phyloP scores from a whole-genome alignment of 2,329 filamentous ascomycete genomes.

The Chrysoporthe deuterocubensis region DNA sequence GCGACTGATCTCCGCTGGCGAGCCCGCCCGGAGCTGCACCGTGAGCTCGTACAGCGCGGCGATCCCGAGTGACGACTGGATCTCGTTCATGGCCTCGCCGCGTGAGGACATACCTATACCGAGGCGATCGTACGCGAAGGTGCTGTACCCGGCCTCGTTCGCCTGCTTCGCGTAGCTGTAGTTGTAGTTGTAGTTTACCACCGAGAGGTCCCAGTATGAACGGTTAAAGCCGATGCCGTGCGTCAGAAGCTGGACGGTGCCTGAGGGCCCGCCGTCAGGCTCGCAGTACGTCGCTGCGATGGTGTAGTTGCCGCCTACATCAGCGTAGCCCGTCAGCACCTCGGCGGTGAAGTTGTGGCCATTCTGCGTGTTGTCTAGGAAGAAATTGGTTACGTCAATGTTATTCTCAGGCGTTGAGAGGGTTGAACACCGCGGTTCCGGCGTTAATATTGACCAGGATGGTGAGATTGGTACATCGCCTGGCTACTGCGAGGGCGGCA shows the following conservation, averaged over 20 bases:
- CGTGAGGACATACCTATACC: slow-evolving; percentile 21
- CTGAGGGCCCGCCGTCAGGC: slow-evolving; percentile 50
- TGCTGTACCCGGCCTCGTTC: slow-evolving; percentile 24
- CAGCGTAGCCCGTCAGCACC: slow-evolving; percentile 52
- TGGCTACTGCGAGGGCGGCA: slow-evolving; percentile 38
- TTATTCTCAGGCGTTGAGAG: slow-evolving; percentile 52
- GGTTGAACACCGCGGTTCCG: slow-evolving; percentile 56
- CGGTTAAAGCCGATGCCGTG: slow-evolving; percentile 61
- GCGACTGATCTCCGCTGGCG: slow-evolving; percentile 1
- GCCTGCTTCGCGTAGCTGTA: slow-evolving; percentile 22
- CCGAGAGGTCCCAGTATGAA: slow-evolving; percentile 37
- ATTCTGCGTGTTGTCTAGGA: slow-evolving; percentile 52
- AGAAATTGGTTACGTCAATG: slow-evolving; percentile 61
- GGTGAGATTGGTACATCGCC: slow-evolving; percentile 53
- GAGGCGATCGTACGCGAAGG: slow-evolving; percentile 25
- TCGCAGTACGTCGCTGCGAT: slow-evolving; percentile 66
- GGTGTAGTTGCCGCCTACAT: slow-evolving; percentile 56
- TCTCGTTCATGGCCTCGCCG: slow-evolving; percentile 25
- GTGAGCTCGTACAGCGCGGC: slow-evolving; percentile 23
- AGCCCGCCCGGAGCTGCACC: slow-evolving; percentile 17
- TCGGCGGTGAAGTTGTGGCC: slow-evolving; percentile 53
- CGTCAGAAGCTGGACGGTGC: slow-evolving; percentile 51
- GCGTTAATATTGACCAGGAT: slow-evolving; percentile 60
- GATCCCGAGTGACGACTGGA: slow-evolving; percentile 25
- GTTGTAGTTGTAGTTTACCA: slow-evolving; percentile 26